Evolutionary conservation across 495 filamentous ascomycete species (phyloP).

Genomic region (Cetradonia linearis): DNA sequence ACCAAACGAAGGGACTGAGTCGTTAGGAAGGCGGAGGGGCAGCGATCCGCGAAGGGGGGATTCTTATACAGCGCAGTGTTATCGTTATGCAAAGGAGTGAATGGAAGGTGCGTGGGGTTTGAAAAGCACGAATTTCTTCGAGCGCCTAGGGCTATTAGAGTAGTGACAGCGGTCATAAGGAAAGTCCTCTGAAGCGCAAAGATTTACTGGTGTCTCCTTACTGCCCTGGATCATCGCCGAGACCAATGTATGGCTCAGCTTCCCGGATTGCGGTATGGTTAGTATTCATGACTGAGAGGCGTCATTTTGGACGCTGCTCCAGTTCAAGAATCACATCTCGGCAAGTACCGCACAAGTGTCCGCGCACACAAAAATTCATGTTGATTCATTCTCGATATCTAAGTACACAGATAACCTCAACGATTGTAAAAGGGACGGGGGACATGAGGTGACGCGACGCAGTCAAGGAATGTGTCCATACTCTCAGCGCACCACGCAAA

Average conservation of each 20-base stretch:
- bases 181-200: constrained; percentile 1
- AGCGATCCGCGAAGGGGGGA: background rate
- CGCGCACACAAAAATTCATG: constrained; percentile 7
- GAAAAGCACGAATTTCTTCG: constrained; percentile 7
- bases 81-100: constrained; percentile 9
- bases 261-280: background rate
- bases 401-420: constrained; percentile 14
- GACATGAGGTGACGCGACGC: background rate
- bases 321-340: constrained; percentile 3
- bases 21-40: background rate
- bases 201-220: constrained; percentile 8
- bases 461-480: background rate
- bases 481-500: background rate
- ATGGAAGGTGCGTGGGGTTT: constrained; percentile 1
- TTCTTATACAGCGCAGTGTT: background rate
- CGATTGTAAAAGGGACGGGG: background rate
- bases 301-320: background rate
- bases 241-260: background rate
- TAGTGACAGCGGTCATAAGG: constrained; percentile 8
- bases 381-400: constrained; percentile 18
- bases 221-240: constrained; percentile 4
- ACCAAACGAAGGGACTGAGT: background rate
- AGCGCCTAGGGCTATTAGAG: background rate
- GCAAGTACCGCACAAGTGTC: constrained; percentile 12
- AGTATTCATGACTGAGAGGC: background rate